Percentiles rank a stretch among this genome's conserved stretches.
Evolutionary conservation across 139 green algal genomes (phyloP).

Genomic region (Coelastrella sp.): DNA sequence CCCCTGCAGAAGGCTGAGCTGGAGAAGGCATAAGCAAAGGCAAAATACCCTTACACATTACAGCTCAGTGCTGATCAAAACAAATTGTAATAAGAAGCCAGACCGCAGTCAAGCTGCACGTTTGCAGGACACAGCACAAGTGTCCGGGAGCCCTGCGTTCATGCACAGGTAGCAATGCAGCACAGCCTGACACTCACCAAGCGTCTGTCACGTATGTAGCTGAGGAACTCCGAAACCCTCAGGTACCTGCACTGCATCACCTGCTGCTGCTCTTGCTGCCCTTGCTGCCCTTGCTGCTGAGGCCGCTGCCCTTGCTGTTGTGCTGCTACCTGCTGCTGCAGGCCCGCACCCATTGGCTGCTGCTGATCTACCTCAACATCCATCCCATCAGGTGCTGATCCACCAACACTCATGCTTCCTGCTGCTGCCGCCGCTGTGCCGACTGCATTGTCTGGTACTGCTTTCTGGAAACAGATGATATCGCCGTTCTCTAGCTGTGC

Average conservation of each 20-base stretch:
- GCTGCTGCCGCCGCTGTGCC: conserved; percentile 31
- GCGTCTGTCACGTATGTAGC: conserved; percentile 31
- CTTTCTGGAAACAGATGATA: conserved; percentile 86
- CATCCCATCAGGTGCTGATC: not conserved
- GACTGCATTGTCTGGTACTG: not conserved
- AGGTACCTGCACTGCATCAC: conserved; percentile 28
- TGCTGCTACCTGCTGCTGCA: not conserved
- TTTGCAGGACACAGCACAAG: too few species aligned
- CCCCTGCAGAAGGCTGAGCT: too few species aligned
- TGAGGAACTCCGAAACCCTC: conserved; percentile 26
- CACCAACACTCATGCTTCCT: not conserved
- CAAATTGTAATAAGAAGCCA: too few species aligned
- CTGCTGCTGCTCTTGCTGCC: conserved; percentile 37
- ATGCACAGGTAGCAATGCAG: not conserved
- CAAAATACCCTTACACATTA: too few species aligned
- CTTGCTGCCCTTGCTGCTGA: conserved; percentile 32
- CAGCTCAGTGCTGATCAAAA: too few species aligned
- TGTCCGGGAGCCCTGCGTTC: too few species aligned
- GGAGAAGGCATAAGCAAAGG: too few species aligned
- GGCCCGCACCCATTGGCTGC: not conserved
- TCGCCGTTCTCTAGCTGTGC: conserved; percentile 89
- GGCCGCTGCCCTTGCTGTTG: conserved; percentile 19
- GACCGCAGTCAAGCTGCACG: too few species aligned
- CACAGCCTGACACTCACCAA: conserved; percentile 6
- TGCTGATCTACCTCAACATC: conserved; percentile 19